These are phyloP conservation scores for Lasiosphaeris hirsuta DNA, from an alignment of 495 filamentous ascomycete genomes.

Conservation along the genomic window DNA sequence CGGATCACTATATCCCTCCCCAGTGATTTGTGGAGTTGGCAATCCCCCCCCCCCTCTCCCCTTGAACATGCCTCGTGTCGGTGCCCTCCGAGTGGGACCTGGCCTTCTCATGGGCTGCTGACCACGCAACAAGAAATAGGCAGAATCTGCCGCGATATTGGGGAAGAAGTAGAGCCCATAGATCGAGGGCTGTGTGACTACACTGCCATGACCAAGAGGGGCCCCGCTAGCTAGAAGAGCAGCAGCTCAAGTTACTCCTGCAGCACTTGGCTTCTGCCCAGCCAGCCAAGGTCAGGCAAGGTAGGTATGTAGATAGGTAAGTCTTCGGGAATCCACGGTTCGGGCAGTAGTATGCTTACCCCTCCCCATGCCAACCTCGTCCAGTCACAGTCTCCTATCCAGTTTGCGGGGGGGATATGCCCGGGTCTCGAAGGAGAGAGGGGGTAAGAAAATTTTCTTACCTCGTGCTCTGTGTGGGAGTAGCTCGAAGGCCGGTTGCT, in stretches of 20 bases:
- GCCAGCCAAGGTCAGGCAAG: not conserved
- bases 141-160: conserved; percentile 27
- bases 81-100: conserved; percentile 14
- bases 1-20: conserved; percentile 6
- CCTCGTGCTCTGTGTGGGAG: conserved; percentile 4
- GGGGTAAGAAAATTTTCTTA: conserved; percentile 10
- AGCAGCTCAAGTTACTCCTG: not conserved
- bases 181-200: conserved; percentile 1
- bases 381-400: not conserved
- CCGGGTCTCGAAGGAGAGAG: not conserved
- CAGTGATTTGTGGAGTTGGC: conserved; percentile 7
- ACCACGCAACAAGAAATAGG: conserved; percentile 19
- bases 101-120: conserved; percentile 19
- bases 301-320: not conserved
- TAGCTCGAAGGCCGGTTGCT: conserved; percentile 2
- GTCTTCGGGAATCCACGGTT: not conserved
- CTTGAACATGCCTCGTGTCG: not conserved
- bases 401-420: not conserved
- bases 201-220: conserved; percentile 8
- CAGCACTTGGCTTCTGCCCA: not conserved
- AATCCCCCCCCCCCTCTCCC: too few species aligned
- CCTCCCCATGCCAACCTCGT: not conserved
- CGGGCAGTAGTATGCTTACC: not conserved
- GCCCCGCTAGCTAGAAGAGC: not conserved
- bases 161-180: not conserved